These are phyloP conservation scores for Larix kaempferi DNA, from an alignment of 75 land plant genomes.

Conservation along the genomic window DNA sequence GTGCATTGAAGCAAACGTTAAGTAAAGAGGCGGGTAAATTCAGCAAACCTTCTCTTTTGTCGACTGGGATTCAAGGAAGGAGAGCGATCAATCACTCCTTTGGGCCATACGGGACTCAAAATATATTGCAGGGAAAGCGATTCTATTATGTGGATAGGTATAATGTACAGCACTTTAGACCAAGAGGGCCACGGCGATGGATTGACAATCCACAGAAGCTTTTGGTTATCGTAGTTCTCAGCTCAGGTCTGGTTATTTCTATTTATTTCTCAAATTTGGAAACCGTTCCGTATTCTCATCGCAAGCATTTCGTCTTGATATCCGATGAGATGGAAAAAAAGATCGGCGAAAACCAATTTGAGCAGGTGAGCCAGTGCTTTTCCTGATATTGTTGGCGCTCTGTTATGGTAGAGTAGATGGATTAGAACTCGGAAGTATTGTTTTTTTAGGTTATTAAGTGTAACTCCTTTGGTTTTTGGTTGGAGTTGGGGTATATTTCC, in stretches of 20 bases:
- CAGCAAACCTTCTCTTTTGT: no score
- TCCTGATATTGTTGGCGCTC: background rate
- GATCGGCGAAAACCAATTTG: constrained; percentile 74
- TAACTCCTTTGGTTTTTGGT: no score
- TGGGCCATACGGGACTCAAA: background rate
- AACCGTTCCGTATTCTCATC: constrained; percentile 85
- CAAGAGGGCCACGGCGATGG: constrained; percentile 41
- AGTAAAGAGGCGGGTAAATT: no score
- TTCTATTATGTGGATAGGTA: constrained; percentile 64
- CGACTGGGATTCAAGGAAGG: background rate
- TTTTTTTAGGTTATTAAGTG: no score
- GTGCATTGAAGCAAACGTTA: no score
- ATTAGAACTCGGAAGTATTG: background rate
- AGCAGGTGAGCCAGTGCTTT: constrained; percentile 21
- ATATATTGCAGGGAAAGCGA: constrained; percentile 21
- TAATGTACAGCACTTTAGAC: constrained; percentile 63
- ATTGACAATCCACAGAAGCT: constrained; percentile 38
- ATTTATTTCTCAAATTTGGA: constrained; percentile 74
- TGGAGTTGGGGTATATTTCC: no score
- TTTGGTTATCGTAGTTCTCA: constrained; percentile 41
- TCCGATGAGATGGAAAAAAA: constrained; percentile 48
- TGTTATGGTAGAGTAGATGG: background rate
- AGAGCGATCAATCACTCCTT: background rate
- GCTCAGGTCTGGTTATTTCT: constrained; percentile 36
- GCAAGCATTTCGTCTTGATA: constrained; percentile 83